Evolutionary conservation across 2,329 filamentous ascomycete genomes (phyloP), one percentile per base, ranked within the genome.

Genomic region (Ustulina deusta): DNA sequence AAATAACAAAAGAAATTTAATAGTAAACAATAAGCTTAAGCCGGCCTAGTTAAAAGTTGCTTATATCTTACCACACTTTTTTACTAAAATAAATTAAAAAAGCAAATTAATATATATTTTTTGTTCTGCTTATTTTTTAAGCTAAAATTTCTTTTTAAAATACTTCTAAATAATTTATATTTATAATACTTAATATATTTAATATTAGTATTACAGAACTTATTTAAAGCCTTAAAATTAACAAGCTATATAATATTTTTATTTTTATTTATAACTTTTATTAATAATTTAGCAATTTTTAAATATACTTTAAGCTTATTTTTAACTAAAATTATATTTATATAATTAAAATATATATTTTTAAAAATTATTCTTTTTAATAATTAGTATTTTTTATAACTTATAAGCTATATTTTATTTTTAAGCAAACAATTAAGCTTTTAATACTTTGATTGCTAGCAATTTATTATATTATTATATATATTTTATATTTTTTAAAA

Each of bases 401-500:
- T 7, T 74, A 76, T 17, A 72, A 71, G 32, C 73, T 79, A 38
- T 74, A 73, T 64, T 66, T 77, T 25, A 72, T 74, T 9, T 44
- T 63, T 10, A 61, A 69, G 36, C 70, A 63, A 27, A 74, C 63
- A 25, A 75, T 79, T 38, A 76, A 79, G 7, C 73, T 76, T 22
- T 77, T 78, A 2, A 75, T 70, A n/a, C 72, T 74, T 46, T 75
- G 75, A 54, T 74, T 80, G 51, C 74, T 79, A 27, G 75, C 76
- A 0, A 36, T 79, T 44, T 77, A 80, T 65, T 48, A 74, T 54
- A 77, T 77, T 36, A 78, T 79, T 70, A 75, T 71, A 56, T 70
- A 76, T 63, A 75, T 79, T 48, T 72, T 80, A 40, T 72, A 75
- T 69, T 69, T 79, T 46, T 76, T 76, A 49, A 71, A 59, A 34